Evolutionary conservation across 2,329 filamentous ascomycete genomes (phyloP).

Genomic region (Chrysosporium keratinophilum): DNA sequence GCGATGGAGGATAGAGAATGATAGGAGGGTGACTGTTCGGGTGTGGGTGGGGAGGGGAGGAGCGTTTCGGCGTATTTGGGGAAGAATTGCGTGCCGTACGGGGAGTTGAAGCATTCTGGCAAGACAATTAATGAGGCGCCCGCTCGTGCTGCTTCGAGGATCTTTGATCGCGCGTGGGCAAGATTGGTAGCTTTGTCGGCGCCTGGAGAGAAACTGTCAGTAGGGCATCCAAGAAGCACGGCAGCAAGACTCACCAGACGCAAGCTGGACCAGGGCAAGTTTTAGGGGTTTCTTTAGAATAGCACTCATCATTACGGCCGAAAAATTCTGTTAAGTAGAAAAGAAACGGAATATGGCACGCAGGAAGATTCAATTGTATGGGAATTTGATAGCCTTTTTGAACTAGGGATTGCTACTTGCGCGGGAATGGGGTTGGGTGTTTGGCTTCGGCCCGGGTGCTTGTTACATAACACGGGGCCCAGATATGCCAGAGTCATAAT

Average conservation of each 20-base stretch:
- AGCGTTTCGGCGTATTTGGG: constrained; percentile 84
- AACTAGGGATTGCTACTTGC: too few species aligned
- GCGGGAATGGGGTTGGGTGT: too few species aligned
- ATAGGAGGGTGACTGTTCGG: constrained; percentile 66
- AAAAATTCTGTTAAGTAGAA: too few species aligned
- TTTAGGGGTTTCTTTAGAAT: constrained; percentile 67
- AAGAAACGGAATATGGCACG: too few species aligned
- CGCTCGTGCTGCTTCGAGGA: constrained; percentile 63
- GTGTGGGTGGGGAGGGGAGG: constrained; percentile 61
- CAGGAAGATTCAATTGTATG: too few species aligned
- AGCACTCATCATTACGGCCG: constrained; percentile 35
- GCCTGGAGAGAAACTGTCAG: constrained; percentile 38
- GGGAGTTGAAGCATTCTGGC: constrained; percentile 98
- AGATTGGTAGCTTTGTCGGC: constrained; percentile 81
- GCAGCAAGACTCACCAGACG: constrained; percentile 45
- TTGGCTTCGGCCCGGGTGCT: too few species aligned
- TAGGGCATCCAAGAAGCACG: constrained; percentile 21
- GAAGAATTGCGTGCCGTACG: constrained; percentile 87
- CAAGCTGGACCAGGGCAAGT: constrained; percentile 71
- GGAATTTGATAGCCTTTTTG: too few species aligned
- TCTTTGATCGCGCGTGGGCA: constrained; percentile 64
- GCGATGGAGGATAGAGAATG: constrained; percentile 75
- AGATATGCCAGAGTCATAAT: too few species aligned
- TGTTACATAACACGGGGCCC: too few species aligned
- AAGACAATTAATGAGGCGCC: constrained; percentile 84